Evolutionary conservation across 129 eudicot species (phyloP).

Genomic region (Heracleum sosnowskyi): DNA sequence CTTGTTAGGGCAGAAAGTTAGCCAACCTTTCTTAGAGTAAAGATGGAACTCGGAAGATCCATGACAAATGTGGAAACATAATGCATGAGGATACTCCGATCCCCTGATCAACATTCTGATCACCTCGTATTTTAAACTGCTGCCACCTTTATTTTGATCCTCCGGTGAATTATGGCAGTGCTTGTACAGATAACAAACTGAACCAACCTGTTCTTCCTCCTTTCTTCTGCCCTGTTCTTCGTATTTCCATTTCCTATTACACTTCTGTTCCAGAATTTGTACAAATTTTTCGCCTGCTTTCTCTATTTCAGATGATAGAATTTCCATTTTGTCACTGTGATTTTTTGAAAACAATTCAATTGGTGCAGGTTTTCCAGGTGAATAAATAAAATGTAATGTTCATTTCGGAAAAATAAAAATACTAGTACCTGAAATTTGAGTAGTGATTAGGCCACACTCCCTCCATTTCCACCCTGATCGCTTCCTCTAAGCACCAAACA

Average conservation of each 20-base stretch:
- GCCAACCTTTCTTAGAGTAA: constrained; percentile 82
- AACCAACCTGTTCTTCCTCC: constrained; percentile 21
- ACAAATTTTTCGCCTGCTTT: constrained; percentile 26
- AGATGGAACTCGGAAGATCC: constrained; percentile 65
- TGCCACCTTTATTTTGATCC: constrained; percentile 12
- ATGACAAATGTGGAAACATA: constrained; percentile 52
- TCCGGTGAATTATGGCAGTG: constrained; percentile 21
- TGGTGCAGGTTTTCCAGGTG: too few species aligned
- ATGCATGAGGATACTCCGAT: constrained; percentile 62
- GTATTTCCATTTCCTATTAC: not conserved
- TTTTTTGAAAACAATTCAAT: too few species aligned
- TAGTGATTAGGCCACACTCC: constrained; percentile 50
- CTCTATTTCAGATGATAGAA: constrained; percentile 33
- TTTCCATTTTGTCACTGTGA: constrained; percentile 43
- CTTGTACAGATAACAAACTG: constrained; percentile 43
- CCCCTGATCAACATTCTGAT: constrained; percentile 75
- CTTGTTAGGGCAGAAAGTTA: constrained; percentile 35
- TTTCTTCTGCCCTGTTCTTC: constrained; percentile 7
- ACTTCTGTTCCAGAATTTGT: constrained; percentile 11
- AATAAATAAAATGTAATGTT: not conserved
- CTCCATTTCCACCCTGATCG: constrained; percentile 39
- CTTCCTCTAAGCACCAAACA: constrained; percentile 53
- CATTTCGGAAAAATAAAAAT: not conserved
- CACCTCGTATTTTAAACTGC: constrained; percentile 58
- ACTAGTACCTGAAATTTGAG: constrained; percentile 63